Base-by-base conservation (phyloP, 352 stramenopile genomes). In the Bremia lactucae region DNA sequence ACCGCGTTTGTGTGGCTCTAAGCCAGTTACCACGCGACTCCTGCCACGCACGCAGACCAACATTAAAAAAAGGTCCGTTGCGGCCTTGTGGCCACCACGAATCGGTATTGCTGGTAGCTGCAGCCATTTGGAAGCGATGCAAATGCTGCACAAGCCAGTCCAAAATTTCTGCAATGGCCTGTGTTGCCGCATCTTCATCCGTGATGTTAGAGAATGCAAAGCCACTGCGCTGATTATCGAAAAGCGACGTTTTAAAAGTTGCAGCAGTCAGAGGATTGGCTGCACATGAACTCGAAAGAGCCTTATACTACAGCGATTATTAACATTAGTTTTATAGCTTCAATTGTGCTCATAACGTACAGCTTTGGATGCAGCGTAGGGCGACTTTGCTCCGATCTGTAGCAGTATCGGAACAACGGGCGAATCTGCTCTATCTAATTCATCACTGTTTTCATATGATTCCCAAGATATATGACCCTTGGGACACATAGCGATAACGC, bases 191-290 rank as follows among this genome's bases (percentile, higher is more conserved):
- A 52, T 94, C 81, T 76, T 94, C 81, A 65, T 94, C 75, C 34
- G 76, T 89, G 72, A 94, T 91, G 72, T 78, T 72, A 52, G 72
- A 87, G 64, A 91, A 91, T 41, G 77, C 79, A 50, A 94, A 94
- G 14, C 77, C 72, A 41, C 70, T 75, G 40, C 53, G 57, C 52
- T 91, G 81, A 52, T 82, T 78, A n/a, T 71, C 45, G 29, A 90
- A 84, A 21, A 87, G 55, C 24, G 65, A 74, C 4, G 55, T 49
- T 37, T 72, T 72, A 11, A 69, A 53, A 20, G 42, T 41, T 19
- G 42, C 38, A 0, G 46, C 39, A 20, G 44, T 46, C 24, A 29
- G 46, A 9, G 28, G 29, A 21, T 62, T 56, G 1, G 42, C 54
- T 1, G 55, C 54, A 20, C 68, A 77, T 11, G 55, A 53, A 10